Percentiles rank a stretch among this genome's conserved stretches.
phyloP scores from a whole-genome alignment of 1,284 basidiomycete genomes.

The Fomitopsis betulina region DNA sequence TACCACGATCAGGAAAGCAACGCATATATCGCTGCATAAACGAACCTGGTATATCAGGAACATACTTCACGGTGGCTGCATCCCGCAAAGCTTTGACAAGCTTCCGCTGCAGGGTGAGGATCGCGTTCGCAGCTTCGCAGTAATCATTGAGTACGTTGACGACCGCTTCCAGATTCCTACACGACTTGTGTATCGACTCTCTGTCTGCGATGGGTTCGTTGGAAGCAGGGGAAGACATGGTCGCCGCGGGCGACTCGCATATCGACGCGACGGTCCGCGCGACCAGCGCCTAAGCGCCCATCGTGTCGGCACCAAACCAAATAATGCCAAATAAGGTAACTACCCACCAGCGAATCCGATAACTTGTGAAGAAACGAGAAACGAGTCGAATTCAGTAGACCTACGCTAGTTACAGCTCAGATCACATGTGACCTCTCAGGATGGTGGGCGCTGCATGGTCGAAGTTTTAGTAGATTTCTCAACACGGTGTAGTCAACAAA shows the following conservation, averaged over 20 bases:
- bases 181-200: conserved; percentile 71
- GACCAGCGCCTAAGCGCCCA: background rate
- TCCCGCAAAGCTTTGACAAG: conserved; percentile 65
- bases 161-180: conserved; percentile 67
- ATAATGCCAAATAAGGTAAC: background rate
- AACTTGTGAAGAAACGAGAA: no score
- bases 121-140: conserved; percentile 58
- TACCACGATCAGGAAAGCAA: background rate
- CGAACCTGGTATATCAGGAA: conserved; percentile 56
- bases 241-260: background rate
- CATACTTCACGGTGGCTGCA: conserved; percentile 54
- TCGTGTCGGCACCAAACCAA: background rate
- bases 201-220: conserved; percentile 41
- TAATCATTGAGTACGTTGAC: conserved; percentile 68
- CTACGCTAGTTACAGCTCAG: no score
- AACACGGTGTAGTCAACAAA: no score
- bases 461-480: no score
- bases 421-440: no score
- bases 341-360: no score
- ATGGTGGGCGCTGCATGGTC: no score
- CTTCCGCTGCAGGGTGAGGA: conserved; percentile 69
- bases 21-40: background rate
- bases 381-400: no score
- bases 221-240: conserved; percentile 10
- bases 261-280: background rate